A percentile compares a stretch with the other conserved stretches of the same genome.
Conservation (phyloP, 2,329 filamentous ascomycete species). For the Mariannaea sp. region DNA sequence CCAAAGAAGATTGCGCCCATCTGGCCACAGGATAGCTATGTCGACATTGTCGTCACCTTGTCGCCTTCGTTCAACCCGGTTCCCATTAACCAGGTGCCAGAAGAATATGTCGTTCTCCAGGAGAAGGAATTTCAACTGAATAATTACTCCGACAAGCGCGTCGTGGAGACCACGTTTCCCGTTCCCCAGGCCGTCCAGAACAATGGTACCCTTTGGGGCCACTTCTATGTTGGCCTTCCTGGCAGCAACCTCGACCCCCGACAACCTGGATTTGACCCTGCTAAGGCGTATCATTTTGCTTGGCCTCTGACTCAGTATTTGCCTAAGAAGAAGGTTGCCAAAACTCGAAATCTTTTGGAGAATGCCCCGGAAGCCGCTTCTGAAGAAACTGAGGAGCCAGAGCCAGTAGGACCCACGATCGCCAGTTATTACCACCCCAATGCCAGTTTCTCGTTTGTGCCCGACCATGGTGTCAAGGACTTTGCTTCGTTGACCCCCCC, state of each 20-base stretch:
- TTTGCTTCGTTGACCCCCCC: constrained; percentile 73
- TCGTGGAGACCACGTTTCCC: constrained; percentile 75
- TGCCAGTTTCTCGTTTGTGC: constrained; percentile 85
- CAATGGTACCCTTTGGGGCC: constrained; percentile 92
- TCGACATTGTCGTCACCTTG: constrained; percentile 87
- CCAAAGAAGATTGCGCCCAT: constrained; percentile 81
- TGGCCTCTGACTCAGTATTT: constrained; percentile 89
- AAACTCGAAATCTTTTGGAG: constrained; percentile 85
- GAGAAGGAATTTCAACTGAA: constrained; percentile 82
- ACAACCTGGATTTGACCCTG: constrained; percentile 71
- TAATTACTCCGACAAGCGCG: constrained; percentile 77
- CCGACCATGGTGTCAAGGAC: constrained; percentile 72
- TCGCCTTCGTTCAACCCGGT: constrained; percentile 74
- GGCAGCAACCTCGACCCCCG: constrained; percentile 79
- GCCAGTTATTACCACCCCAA: constrained; percentile 95
- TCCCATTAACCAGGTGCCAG: constrained; percentile 66
- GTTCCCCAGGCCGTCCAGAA: constrained; percentile 82
- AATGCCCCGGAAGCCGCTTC: constrained; percentile 46
- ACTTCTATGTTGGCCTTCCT: constrained; percentile 84
- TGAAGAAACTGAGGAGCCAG: constrained; percentile 57
- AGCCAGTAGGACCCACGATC: constrained; percentile 69
- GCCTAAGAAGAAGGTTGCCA: constrained; percentile 85
- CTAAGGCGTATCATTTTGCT: constrained; percentile 80
- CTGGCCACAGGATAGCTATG: constrained; percentile 76
- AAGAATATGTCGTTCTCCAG: constrained; percentile 73